These are phyloP conservation scores for Mariannaea sp. DNA, from an alignment of 2,329 filamentous ascomycete genomes.

Conservation along the genomic window DNA sequence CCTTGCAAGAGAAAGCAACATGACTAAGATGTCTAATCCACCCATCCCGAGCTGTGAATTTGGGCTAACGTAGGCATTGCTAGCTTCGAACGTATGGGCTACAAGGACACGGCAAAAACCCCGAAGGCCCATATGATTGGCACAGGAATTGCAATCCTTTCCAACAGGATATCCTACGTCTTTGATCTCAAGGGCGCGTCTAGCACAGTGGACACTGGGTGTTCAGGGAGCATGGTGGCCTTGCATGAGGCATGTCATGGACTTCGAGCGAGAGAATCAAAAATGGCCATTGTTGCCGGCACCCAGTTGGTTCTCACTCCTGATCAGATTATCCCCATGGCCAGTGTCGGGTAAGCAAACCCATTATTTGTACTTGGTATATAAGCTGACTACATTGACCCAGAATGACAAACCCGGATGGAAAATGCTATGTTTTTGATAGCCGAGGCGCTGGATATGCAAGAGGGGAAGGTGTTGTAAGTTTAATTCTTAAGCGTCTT, in stretches of 20 bases:
- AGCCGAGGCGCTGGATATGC: conserved; percentile 48
- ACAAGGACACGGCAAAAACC: conserved; percentile 19
- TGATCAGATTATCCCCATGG: conserved; percentile 23
- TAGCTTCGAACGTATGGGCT: conserved; percentile 21
- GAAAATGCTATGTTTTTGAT: conserved; percentile 25
- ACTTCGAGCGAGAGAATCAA: conserved; percentile 51
- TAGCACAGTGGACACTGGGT: conserved; percentile 44
- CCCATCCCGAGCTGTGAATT: background rate
- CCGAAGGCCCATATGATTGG: conserved; percentile 40
- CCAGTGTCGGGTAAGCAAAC: conserved; percentile 15
- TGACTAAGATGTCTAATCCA: background rate
- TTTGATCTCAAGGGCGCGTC: conserved; percentile 46
- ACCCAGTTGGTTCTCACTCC: conserved; percentile 23
- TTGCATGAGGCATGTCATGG: conserved; percentile 36
- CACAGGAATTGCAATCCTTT: conserved; percentile 36
- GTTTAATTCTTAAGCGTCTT: conserved; percentile 48
- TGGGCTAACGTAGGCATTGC: background rate
- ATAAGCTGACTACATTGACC: background rate
- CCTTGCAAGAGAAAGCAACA: background rate
- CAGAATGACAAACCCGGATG: conserved; percentile 20
- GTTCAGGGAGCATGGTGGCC: conserved; percentile 44
- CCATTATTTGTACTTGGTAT: background rate
- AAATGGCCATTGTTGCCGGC: conserved; percentile 47
- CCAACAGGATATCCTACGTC: conserved; percentile 45
- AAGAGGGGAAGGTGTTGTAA: conserved; percentile 48